A percentile compares a stretch with the other conserved stretches of the same genome.
Evolutionary conservation across 305 asterid genomes (phyloP).

Genomic region (Nicotiana rustica): DNA sequence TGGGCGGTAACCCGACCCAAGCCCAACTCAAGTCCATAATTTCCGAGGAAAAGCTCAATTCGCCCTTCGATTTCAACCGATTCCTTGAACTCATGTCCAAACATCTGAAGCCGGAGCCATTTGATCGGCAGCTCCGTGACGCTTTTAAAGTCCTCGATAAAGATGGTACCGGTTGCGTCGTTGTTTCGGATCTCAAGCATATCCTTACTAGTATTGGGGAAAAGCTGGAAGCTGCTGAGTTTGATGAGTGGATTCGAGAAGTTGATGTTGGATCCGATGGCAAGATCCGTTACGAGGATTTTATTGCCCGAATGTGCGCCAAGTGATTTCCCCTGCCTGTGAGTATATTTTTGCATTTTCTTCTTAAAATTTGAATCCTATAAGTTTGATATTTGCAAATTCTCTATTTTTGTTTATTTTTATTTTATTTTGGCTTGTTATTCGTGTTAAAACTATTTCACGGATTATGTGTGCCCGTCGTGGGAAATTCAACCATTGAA

Average conservation of each 20-base stretch:
- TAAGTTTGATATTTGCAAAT: neutral
- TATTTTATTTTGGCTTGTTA: neutral
- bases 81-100: conserved; percentile 85
- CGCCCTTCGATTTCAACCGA: conserved; percentile 77
- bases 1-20: conserved; percentile 96
- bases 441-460: neutral
- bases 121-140: conserved; percentile 93
- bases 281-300: conserved; percentile 91
- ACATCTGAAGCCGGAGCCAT: conserved; percentile 94
- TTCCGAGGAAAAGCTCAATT: conserved; percentile 63
- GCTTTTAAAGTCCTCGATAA: conserved; percentile 96
- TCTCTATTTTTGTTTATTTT: neutral
- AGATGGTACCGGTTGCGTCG: conserved; percentile 81
- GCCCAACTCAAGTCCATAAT: conserved; percentile 51
- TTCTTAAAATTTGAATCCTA: too few species aligned
- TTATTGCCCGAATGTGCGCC: conserved; percentile 92
- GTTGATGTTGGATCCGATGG: conserved; percentile 97
- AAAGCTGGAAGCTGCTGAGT: conserved; percentile 58
- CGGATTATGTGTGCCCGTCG: neutral
- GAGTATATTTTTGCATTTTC: conserved; percentile 18
- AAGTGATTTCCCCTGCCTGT: conserved; percentile 52
- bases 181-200: conserved; percentile 92
- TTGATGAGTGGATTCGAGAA: conserved; percentile 86
- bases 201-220: conserved; percentile 90
- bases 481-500: too few species aligned